Percentiles rank a stretch among this genome's conserved stretches.
Evolutionary conservation across 2,329 filamentous ascomycete species (phyloP).

Genomic region (Ilyonectria mors-panacis): DNA sequence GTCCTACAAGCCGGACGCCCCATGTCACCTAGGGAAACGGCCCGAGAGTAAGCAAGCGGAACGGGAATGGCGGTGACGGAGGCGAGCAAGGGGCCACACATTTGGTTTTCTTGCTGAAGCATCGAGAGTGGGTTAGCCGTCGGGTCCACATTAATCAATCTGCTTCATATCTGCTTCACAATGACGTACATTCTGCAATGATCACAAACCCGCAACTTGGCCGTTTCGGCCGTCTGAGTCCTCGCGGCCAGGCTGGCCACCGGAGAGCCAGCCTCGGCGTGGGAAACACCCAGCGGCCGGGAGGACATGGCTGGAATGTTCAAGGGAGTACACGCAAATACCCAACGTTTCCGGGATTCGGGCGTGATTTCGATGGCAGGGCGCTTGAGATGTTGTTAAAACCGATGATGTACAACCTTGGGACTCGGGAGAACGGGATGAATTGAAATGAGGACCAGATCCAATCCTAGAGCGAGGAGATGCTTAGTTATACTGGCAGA

Average conservation of each 20-base stretch:
- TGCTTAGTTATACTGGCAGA: too few relatives aligned
- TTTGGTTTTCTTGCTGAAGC: not conserved
- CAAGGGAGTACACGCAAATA: too few relatives aligned
- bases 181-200: not conserved
- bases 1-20: not conserved
- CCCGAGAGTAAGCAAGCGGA: not conserved
- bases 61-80: not conserved
- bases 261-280: not conserved
- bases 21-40: not conserved
- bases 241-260: too few relatives aligned
- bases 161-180: not conserved
- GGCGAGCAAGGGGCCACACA: not conserved
- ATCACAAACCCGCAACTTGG: not conserved
- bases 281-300: too few relatives aligned
- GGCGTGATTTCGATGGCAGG: too few relatives aligned
- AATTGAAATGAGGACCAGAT: too few relatives aligned
- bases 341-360: too few relatives aligned
- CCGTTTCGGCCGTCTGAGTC: not conserved
- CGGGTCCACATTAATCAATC: not conserved
- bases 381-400: too few relatives aligned
- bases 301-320: not conserved
- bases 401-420: too few relatives aligned
- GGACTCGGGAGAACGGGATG: too few relatives aligned
- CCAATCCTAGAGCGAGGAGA: too few relatives aligned
- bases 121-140: not conserved